Conservation (phyloP, 176 grass and related monocot genomes). For the Miscanthus lutarioriparius region DNA sequence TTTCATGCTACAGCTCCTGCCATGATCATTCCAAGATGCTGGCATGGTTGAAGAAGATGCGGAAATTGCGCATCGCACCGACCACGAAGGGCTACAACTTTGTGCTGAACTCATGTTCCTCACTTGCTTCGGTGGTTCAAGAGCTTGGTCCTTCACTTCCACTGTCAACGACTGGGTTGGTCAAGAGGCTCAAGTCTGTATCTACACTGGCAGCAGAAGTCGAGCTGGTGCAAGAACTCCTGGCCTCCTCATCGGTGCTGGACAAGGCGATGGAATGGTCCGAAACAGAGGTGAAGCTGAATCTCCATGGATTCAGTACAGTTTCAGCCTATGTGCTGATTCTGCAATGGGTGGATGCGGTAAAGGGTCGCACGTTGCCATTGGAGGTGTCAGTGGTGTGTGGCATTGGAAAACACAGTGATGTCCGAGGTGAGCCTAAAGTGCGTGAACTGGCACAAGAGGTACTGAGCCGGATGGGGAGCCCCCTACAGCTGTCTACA, state of each 20-base stretch:
- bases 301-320: slow-evolving; percentile 75
- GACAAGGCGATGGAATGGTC: slow-evolving; percentile 63
- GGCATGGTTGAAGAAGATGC: slow-evolving; percentile 63
- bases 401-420: slow-evolving; percentile 76
- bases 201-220: slow-evolving; percentile 47
- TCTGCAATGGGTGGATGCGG: slow-evolving; percentile 67
- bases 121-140: slow-evolving; percentile 31
- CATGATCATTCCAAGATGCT: slow-evolving; percentile 53
- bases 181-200: slow-evolving; percentile 46
- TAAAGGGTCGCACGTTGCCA: slow-evolving; percentile 37
- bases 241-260: slow-evolving; percentile 48
- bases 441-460: slow-evolving; percentile 66
- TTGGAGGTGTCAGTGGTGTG: slow-evolving; percentile 73
- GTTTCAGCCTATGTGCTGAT: slow-evolving; percentile 70
- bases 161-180: slow-evolving; percentile 40
- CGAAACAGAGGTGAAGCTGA: slow-evolving; percentile 70
- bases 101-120: slow-evolving; percentile 64
- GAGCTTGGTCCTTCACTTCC: slow-evolving; percentile 45
- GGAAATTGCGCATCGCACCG: slow-evolving; percentile 25
- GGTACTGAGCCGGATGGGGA: slow-evolving; percentile 61
- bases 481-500: slow-evolving; percentile 59
- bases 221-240: slow-evolving; percentile 61
- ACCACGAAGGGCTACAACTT: slow-evolving; percentile 59
- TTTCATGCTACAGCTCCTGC: slow-evolving; percentile 75
- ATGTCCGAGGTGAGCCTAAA: slow-evolving; percentile 59